A percentile compares a stretch with the other conserved stretches of the same genome.
phyloP scores from a whole-genome alignment of 2,329 filamentous ascomycete species.

The Rhinocladiella similis region DNA sequence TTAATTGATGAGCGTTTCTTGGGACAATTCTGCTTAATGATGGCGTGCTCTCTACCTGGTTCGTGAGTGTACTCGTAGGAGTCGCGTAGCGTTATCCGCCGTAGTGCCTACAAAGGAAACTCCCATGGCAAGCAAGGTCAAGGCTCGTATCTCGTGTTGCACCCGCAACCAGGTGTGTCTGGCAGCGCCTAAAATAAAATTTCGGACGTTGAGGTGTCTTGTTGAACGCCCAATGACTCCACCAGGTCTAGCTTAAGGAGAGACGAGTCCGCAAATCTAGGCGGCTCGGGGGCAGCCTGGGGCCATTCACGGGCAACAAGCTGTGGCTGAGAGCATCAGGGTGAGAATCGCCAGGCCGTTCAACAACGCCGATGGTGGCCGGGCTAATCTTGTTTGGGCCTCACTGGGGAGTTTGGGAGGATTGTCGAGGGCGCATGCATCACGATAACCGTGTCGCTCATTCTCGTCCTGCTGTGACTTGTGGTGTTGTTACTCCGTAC shows the following conservation, averaged over 20 bases:
- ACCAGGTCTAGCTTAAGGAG: constrained; percentile 1
- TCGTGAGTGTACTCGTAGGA: too few relatives aligned
- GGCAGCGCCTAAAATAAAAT: constrained; percentile 6
- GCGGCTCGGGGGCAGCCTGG: neutral
- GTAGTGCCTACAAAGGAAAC: too few relatives aligned
- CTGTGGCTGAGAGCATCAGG: neutral
- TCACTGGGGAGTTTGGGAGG: neutral
- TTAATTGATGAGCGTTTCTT: constrained; percentile 19
- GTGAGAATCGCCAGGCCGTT: neutral
- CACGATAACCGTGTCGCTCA: neutral
- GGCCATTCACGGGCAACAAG: neutral
- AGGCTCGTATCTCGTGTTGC: constrained; percentile 1
- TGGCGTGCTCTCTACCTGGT: neutral
- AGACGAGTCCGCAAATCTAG: constrained; percentile 11
- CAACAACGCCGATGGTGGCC: constrained; percentile 1
- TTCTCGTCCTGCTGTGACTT: neutral
- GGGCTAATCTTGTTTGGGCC: constrained; percentile 4
- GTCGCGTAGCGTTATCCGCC: too few relatives aligned
- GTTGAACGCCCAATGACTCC: constrained; percentile 5
- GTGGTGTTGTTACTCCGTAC: neutral
- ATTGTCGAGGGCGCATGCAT: neutral
- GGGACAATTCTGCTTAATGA: neutral
- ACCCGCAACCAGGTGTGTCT: neutral
- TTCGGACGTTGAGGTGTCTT: constrained; percentile 16
- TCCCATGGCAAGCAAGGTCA: too few relatives aligned